phyloP scores from a whole-genome alignment of 306 rosid species.

The Sesbania bispinosa region DNA sequence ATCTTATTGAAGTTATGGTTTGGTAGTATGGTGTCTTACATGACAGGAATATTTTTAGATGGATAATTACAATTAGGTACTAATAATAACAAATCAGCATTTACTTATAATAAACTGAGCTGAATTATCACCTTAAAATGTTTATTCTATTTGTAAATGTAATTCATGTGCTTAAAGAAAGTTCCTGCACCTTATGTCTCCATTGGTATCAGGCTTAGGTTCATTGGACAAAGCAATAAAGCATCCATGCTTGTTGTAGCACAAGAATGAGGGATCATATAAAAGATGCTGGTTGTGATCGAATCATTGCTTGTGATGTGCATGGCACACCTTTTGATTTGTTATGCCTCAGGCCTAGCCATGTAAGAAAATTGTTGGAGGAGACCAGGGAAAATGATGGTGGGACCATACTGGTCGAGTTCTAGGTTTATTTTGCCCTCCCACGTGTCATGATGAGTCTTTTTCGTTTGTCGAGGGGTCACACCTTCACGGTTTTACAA shows the following conservation, averaged over 20 bases:
- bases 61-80: constrained; percentile 7
- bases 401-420: constrained; percentile 13
- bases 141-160: neutral
- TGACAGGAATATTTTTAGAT: constrained; percentile 1
- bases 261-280: neutral
- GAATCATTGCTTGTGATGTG: constrained; percentile 26
- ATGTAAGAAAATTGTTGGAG: neutral
- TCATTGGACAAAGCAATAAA: neutral
- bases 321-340: constrained; percentile 3
- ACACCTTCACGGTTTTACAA: constrained; percentile 13
- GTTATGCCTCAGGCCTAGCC: neutral
- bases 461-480: constrained; percentile 3
- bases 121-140: neutral
- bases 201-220: neutral
- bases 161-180: neutral
- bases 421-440: constrained; percentile 10
- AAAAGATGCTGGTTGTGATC: neutral
- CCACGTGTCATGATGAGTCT: constrained; percentile 13
- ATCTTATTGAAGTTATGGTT: neutral
- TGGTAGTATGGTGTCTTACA: constrained; percentile 5
- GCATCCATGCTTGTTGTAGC: constrained; percentile 7
- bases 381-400: neutral
- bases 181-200: neutral
- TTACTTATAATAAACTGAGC: neutral
- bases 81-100: neutral